Base-by-base conservation (phyloP, 2,329 filamentous ascomycete genomes). In the Botryotinia globosa region DNA sequence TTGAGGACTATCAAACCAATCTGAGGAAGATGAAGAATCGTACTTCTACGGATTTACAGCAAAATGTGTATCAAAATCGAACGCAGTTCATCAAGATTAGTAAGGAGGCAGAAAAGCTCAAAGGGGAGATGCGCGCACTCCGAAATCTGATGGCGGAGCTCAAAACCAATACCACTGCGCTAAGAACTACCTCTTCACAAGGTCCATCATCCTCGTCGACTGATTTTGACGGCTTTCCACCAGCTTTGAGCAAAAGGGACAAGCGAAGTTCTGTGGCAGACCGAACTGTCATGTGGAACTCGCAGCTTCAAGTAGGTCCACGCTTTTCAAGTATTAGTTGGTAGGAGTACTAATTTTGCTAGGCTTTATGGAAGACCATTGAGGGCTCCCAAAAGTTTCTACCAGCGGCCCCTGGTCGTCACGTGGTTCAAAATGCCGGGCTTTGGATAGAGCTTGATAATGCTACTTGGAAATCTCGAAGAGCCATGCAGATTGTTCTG, bases 71-170 rank as follows among this genome's bases (percentile, higher is more conserved):
- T 83, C 94, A 98, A 82, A 99, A 99, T 82, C 90, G 96, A 66
- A 97, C 94, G 0, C 96, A 98, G 80, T 99, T 99, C 80, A 98
- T 99, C 85, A 97, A 97, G 83, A 98, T 99, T 82, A 98, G 94
- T 81, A 98, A 98, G 83, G 96, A 99, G 84, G 96, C 97, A 2
- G 96, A 99, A 83, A 98, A 97, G 84, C 89, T 99, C 73, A 98
- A 98, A 83, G 89, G 90, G 72, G 96, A 99, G 82, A 98, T 99
- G 96, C 89, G 93, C 69, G 93, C 93, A 10, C 87, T 99, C 45
- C 90, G 93, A 62, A 93, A 93, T 76, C 87, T 98, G 69, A 98
- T 99, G 91, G 91, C 94, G 3, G 96, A 99, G 76, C 87, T 99
- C 72, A 98, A 94, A 78, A 87, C 89, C 12, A 94, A 94, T 74